Conservation (phyloP, 257 asterid species). For the Verbascum thapsus region DNA sequence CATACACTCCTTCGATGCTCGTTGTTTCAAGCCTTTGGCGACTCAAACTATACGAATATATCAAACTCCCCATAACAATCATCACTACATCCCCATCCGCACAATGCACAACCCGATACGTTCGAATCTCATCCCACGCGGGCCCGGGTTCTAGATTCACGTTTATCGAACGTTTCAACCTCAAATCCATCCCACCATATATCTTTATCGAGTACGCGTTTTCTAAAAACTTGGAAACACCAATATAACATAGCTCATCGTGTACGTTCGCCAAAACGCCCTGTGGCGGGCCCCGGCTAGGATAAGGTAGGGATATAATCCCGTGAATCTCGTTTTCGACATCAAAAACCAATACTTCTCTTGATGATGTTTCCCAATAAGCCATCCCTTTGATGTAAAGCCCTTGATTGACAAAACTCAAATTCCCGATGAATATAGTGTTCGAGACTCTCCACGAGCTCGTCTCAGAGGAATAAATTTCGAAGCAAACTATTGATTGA, state of each 20-base stretch:
- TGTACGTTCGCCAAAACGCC: constrained; percentile 42
- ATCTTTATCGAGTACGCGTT: constrained; percentile 31
- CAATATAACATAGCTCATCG: constrained; percentile 49
- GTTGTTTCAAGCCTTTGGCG: constrained; percentile 21
- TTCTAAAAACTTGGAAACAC: background rate
- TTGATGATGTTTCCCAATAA: constrained; percentile 40
- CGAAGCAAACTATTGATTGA: constrained; percentile 33
- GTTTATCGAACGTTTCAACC: constrained; percentile 24
- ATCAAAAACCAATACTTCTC: constrained; percentile 42
- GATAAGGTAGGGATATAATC: constrained; percentile 30
- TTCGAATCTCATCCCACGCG: background rate
- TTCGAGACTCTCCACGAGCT: constrained; percentile 37
- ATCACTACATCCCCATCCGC: constrained; percentile 34
- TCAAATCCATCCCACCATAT: constrained; percentile 39
- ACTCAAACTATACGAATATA: constrained; percentile 31
- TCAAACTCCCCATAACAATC: constrained; percentile 26
- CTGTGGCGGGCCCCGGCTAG: background rate
- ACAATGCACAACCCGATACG: constrained; percentile 39
- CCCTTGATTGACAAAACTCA: constrained; percentile 20
- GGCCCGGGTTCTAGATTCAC: constrained; percentile 16
- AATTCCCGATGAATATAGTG: constrained; percentile 13
- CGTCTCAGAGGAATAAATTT: constrained; percentile 41
- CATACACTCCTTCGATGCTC: background rate
- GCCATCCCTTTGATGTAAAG: constrained; percentile 48
- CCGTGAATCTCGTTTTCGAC: constrained; percentile 30